phyloP scores from a whole-genome alignment of 129 eudicot genomes.

The Kitagawia praeruptora region DNA sequence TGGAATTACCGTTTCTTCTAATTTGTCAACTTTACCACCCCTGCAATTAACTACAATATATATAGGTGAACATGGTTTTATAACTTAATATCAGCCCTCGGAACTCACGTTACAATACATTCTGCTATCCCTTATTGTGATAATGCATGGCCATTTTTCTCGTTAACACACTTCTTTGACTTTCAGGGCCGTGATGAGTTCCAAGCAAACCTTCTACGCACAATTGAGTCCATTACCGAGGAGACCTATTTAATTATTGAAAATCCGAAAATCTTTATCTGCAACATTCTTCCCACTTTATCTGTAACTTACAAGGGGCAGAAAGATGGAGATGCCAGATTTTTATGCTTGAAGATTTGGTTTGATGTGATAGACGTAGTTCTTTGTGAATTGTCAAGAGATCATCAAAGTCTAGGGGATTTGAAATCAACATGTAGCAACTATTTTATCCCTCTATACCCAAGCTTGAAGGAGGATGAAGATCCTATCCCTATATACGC shows the following conservation, averaged over 20 bases:
- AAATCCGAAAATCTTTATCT: constrained; percentile 36
- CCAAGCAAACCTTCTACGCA: constrained; percentile 64
- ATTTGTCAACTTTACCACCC: not conserved
- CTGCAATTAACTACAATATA: not conserved
- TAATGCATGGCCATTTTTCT: not conserved
- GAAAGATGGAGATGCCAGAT: constrained; percentile 92
- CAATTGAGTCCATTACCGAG: constrained; percentile 69
- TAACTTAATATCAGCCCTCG: not conserved
- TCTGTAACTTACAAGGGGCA: constrained; percentile 71
- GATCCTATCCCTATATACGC: constrained; percentile 93
- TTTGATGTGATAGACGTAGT: constrained; percentile 62
- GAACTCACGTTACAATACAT: not conserved
- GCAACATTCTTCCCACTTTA: constrained; percentile 70
- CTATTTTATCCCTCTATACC: constrained; percentile 72
- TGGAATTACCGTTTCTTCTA: not conserved
- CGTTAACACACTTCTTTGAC: not conserved
- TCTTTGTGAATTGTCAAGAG: constrained; percentile 41
- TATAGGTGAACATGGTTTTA: not conserved
- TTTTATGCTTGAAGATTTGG: constrained; percentile 82
- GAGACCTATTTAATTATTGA: constrained; percentile 51
- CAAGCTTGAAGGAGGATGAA: constrained; percentile 76
- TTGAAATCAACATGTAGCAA: constrained; percentile 48
- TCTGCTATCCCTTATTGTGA: not conserved
- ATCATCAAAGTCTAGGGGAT: constrained; percentile 31
- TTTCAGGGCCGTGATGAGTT: constrained; percentile 96